phyloP scores from a whole-genome alignment of 2,329 filamentous ascomycete species.

The Dothistroma pini region DNA sequence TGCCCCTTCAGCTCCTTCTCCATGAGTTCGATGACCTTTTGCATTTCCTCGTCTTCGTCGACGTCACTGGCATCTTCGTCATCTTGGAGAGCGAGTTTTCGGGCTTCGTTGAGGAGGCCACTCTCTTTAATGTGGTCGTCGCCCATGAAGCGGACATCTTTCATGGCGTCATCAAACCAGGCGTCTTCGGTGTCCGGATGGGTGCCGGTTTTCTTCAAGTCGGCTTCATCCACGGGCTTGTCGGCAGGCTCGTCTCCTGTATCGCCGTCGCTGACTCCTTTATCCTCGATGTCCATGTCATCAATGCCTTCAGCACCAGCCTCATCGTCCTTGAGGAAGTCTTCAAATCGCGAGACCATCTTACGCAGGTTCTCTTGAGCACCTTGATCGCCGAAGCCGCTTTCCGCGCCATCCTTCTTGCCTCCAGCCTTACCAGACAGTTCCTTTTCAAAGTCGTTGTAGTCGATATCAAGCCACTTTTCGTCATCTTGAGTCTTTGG shows the following conservation, averaged over 20 bases:
- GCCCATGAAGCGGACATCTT: slow-evolving; percentile 78
- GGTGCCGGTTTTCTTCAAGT: slow-evolving; percentile 69
- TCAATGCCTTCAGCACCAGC: slow-evolving; percentile 78
- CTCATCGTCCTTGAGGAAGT: slow-evolving; percentile 81
- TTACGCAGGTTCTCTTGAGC: slow-evolving; percentile 76
- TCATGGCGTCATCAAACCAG: slow-evolving; percentile 83
- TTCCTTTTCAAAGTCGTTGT: slow-evolving; percentile 81
- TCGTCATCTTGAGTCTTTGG: slow-evolving; percentile 72
- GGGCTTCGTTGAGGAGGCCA: slow-evolving; percentile 35
- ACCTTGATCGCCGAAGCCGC: slow-evolving; percentile 58
- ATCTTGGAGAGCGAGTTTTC: slow-evolving; percentile 37
- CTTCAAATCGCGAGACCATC: slow-evolving; percentile 90
- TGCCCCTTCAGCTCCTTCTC: slow-evolving; percentile 68
- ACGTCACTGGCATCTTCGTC: slow-evolving; percentile 43
- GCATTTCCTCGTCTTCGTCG: slow-evolving; percentile 58
- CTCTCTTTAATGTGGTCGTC: slow-evolving; percentile 36
- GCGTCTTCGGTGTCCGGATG: slow-evolving; percentile 66
- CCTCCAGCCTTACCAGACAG: slow-evolving; percentile 49
- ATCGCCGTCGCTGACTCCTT: slow-evolving; percentile 47
- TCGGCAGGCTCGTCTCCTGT: slow-evolving; percentile 42
- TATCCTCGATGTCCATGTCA: slow-evolving; percentile 64
- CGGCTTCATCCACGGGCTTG: slow-evolving; percentile 40
- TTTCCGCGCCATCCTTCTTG: slow-evolving; percentile 12
- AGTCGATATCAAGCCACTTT: slow-evolving; percentile 88
- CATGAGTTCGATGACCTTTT: slow-evolving; percentile 63